These are phyloP conservation scores for Cupressus sempervirens DNA, from an alignment of 75 land plant species.

Conservation along the genomic window DNA sequence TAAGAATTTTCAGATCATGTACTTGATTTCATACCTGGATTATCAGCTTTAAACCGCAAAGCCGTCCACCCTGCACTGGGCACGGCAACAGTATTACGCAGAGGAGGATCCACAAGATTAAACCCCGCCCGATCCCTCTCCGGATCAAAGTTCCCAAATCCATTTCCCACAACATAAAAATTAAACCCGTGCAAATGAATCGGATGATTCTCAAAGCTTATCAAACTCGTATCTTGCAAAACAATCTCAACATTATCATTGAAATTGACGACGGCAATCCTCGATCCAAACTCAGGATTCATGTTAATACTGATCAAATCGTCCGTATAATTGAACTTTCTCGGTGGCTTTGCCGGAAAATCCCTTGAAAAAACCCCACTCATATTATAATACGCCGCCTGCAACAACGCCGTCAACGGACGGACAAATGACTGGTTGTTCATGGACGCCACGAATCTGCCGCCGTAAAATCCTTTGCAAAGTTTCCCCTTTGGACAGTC, in stretches of 20 bases:
- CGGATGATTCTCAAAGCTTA: slow-evolving; percentile 37
- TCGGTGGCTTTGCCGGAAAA: slow-evolving; percentile 20
- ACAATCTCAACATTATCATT: slow-evolving; percentile 24
- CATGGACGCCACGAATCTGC: slow-evolving; percentile 25
- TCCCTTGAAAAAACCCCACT: slow-evolving; percentile 21
- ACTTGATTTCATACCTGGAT: slow-evolving; percentile 40
- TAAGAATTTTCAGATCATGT: too few relatives aligned
- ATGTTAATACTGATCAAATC: background rate
- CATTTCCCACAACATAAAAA: slow-evolving; percentile 37
- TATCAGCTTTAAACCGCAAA: slow-evolving; percentile 50
- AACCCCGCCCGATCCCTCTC: slow-evolving; percentile 17
- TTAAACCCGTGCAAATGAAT: slow-evolving; percentile 43
- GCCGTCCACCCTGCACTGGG: slow-evolving; percentile 65
- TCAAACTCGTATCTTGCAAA: slow-evolving; percentile 23
- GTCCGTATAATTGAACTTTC: slow-evolving; percentile 26
- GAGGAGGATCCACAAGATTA: slow-evolving; percentile 53
- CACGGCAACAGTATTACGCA: slow-evolving; percentile 54
- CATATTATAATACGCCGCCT: slow-evolving; percentile 18
- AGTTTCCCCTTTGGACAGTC: slow-evolving; percentile 26
- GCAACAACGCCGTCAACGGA: background rate
- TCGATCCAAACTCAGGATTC: slow-evolving; percentile 23
- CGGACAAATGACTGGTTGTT: slow-evolving; percentile 37
- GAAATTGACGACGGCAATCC: slow-evolving; percentile 22
- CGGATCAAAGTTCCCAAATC: slow-evolving; percentile 36
- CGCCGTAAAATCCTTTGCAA: slow-evolving; percentile 24